Base-by-base conservation (phyloP, 1,284 basidiomycete species). In the Hypsizygus ulmarius region DNA sequence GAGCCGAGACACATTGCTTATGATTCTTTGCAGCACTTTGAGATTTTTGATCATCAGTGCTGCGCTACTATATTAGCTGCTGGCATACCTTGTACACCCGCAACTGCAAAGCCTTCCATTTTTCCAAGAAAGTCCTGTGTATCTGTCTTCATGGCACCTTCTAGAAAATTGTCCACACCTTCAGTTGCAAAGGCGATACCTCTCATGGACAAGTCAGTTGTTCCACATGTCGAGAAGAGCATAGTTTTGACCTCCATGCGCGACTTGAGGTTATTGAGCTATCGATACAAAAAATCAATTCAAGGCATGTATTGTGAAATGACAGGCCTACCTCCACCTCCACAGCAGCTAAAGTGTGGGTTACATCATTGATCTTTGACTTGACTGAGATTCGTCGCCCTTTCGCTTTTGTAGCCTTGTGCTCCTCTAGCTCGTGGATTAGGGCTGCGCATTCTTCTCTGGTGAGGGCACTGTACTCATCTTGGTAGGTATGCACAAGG, bases 191-290 rank as follows among this genome's bases (percentile, higher is more conserved):
- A n/a, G n/a, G n/a, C n/a, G n/a, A 30, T 25, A 29, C 25, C 5
- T 25, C 32, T 28, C 21, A 28, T 28, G 21, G 21, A 12, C n/a
- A n/a, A n/a, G n/a, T n/a, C n/a, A n/a, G n/a, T n/a, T n/a, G n/a
- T n/a, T n/a, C n/a, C n/a, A n/a, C 43, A 25, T 45, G 43, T 45
- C 8, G 43, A 19, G 32, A 45, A 43, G 4, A 52, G 19, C 19
- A 49, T 36, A 1, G 43, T 38, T 38, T 52, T 39, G 14, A 45
- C 37, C 3, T 47, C 47, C 4, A 33, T 46, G 10, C 38, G 38
- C 10, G 43, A 41, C 37, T 38, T 36, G 4, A 52, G 42, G 28
- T 49, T 49, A 29, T 42, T 27, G 15, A 52, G 51, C 51, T 52
- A n/a, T n/a, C n/a, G n/a, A n/a, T n/a, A n/a, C n/a, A n/a, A n/a